Evolutionary conservation across 75 land plant species (phyloP).

Genomic region (Sequoia sempervirens): DNA sequence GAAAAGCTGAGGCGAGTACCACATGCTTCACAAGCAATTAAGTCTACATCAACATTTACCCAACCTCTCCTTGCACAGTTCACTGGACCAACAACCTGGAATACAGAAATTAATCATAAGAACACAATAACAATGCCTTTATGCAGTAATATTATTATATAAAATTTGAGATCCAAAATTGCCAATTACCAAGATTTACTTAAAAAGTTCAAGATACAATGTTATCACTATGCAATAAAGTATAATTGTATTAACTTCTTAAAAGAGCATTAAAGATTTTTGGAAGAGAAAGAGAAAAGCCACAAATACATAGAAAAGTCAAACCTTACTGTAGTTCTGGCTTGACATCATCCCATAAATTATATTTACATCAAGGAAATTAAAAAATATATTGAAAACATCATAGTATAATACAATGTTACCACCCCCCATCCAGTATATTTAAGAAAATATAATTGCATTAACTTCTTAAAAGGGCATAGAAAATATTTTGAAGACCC

Average conservation of each 20-base stretch:
- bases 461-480: background rate
- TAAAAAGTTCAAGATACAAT: background rate
- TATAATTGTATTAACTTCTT: background rate
- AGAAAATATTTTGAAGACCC: background rate
- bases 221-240: background rate
- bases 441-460: background rate
- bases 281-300: no score
- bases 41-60: constrained; percentile 87
- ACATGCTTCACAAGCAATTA: constrained; percentile 84
- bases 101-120: background rate
- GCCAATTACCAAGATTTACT: background rate
- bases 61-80: constrained; percentile 98
- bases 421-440: background rate
- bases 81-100: constrained; percentile 72
- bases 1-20: constrained; percentile 85
- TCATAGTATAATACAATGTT: background rate
- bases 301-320: no score
- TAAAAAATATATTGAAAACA: no score
- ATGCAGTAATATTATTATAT: background rate
- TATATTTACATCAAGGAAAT: no score
- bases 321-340: no score
- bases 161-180: background rate
- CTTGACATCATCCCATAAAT: no score
- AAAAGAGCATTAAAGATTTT: background rate
- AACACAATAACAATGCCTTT: background rate